Evolutionary conservation across 2,329 filamentous ascomycete species (phyloP), one percentile per base, ranked within the genome.

Genomic region (Microsporum canis): DNA sequence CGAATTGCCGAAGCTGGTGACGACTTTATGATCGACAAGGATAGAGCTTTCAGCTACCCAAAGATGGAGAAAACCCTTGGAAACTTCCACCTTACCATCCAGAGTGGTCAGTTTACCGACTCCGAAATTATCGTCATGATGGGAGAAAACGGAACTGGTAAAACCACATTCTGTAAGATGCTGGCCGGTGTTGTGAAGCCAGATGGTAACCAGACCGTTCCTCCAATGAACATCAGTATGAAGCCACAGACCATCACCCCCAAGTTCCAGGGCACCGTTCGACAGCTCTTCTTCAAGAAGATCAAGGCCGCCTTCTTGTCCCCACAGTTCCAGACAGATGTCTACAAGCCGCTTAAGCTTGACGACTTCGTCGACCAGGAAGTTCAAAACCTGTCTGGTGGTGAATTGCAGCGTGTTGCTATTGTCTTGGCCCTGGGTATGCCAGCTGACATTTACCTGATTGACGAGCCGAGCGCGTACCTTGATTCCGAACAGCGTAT

Each of bases 51-150:
- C 80, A 79, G 77, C 63, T 99, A 97, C 75, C 92, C 94, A 39
- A 78, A 78, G 59, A 96, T 99, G 91, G 82, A 89, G 75, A 97
- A 97, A 83, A 94, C 88, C 0, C 81, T 97, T 41, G 94, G 91
- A 63, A 83, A 82, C 73, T 99, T 99, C 83, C 84, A 88, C 69
- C 84, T 99, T 58, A 82, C 77, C 62, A 86, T 99, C 66, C 88
- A 97, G 55, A 62, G 83, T 29, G 94, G 95, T 68, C 81, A 87
- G 63, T 99, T 99, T 73, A 97, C 94, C 23, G 92, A 99, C 75
- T 99, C 94, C 0, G 94, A 99, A 73, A 99, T 99, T 68, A 85
- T 99, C 62, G 94, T 99, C 76, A 95, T 99, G 90, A 97, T 99
- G 94, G 94, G 94, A 68, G 92, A 97, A 80, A 99, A 99, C 78